Base-by-base conservation (phyloP, 768 basidiomycete genomes). In the Boletus sp. region DNA sequence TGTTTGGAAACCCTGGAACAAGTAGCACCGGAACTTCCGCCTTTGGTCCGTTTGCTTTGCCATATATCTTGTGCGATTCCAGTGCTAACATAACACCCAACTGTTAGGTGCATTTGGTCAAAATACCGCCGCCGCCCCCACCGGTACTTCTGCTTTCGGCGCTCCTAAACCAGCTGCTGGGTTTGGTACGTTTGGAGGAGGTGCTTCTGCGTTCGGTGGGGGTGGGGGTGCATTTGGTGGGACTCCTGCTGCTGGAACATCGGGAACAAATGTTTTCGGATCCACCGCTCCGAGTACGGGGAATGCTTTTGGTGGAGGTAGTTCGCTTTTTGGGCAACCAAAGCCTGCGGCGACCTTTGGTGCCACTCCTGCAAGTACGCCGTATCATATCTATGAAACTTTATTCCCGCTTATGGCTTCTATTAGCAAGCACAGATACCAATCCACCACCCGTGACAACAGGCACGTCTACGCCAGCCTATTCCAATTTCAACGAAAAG, bases 111-210 rank as follows among this genome's bases (percentile, higher is more conserved):
- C 76, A 18, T 81, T 81, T 61, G 76, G 76, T 30, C 62, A 62
- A 53, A 81, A 72, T 60, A 64, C 75, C 33, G 61, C 76, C 12
- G 10, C 76, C 10, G 10, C 74, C 68, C 53, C 77, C 71, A 44
- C 67, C 65, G 44, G 74, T 69, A 45, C 64, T 20, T 74, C 81
- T 52, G 71, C 83, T 41, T 92, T 92, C 58, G 87, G 86, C 37
- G 80, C 76, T 45, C 70, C 85, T 32, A 92, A 92, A 67, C 88
- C 89, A 40, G 68, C 85, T 5, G 76, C 83, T 11, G 90, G 87
- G 12, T 92, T 94, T 72, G 88, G 90, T 64, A 81, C 86, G 57
- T 91, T 91, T 47, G 84, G 84, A 35, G 83, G 80, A 41, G 83
- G 80, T 32, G 74, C 81, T 32, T 75, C 74, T 39, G 67, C 79